Conservation (phyloP, 106 monocot genomes). For the Alisma plantagoaquatica region DNA sequence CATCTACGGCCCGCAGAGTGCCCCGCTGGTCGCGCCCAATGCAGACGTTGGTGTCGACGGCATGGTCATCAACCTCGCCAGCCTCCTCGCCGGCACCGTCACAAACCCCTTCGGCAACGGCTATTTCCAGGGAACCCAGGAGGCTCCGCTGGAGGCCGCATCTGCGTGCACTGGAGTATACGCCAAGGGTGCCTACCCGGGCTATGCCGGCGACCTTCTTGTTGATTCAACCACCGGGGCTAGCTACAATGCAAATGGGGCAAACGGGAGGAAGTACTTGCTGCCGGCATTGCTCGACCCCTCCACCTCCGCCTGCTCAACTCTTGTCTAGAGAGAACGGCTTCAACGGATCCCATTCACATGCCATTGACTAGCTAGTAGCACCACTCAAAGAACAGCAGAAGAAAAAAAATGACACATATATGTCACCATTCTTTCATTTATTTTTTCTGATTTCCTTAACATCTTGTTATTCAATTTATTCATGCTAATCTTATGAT, state of each 20-base stretch:
- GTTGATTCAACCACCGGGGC: conserved; percentile 19
- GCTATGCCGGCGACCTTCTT: conserved; percentile 28
- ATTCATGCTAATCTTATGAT: too few relatives aligned
- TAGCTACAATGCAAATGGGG: conserved; percentile 38
- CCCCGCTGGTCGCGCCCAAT: conserved; percentile 37
- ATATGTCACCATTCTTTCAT: too few relatives aligned
- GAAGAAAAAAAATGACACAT: too few relatives aligned
- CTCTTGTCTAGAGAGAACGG: conserved; percentile 18
- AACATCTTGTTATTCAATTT: too few relatives aligned
- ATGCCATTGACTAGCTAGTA: too few relatives aligned
- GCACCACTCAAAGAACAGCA: too few relatives aligned
- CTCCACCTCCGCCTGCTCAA: conserved; percentile 12
- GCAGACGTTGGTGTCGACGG: conserved; percentile 38
- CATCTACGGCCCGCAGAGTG: conserved; percentile 30
- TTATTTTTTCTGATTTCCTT: too few relatives aligned
- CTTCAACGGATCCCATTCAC: too few relatives aligned
- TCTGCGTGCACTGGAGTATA: conserved; percentile 37
- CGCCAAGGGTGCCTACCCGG: conserved; percentile 34
- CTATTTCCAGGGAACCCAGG: conserved; percentile 37
- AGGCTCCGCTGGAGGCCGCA: conserved; percentile 33
- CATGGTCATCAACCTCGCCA: conserved; percentile 36
- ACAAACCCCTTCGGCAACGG: conserved; percentile 40
- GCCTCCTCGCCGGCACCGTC: conserved; percentile 27
- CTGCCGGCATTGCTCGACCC: conserved; percentile 33
- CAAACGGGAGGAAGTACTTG: conserved; percentile 32